Base-by-base conservation (phyloP, 2,329 filamentous ascomycete genomes). In the Colletotrichum graminicola region DNA sequence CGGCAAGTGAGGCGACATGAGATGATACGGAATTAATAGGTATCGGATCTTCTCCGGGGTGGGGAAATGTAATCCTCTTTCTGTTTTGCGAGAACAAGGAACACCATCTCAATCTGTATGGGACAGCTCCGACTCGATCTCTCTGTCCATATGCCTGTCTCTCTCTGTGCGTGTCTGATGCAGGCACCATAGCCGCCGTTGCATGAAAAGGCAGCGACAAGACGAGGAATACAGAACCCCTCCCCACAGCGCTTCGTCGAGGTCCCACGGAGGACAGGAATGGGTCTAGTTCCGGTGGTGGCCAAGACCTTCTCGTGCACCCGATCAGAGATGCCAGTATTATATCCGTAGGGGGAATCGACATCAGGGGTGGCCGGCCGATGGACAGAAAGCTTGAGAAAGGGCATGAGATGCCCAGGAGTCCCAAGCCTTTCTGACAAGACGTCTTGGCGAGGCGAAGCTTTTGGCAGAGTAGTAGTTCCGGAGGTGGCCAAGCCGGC, bases 401-500 rank as follows among this genome's bases (percentile, higher is more conserved):
- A 21, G 23, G 41, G 8, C 61, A 57, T 57, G 55, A n/a, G 26
- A 47, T 63, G 65, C 68, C 59, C 39, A 68, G 65, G 41, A 51
- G 56, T 32, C 36, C 36, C 57, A 62, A 62, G 51, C 43, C 52
- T 67, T 55, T 54, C 45, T 68, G 65, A 63, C 65, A 47, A 32
- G 57, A 34, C 56, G 47, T 51, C 51, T 63, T 23, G 34, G 64
- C 43, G 36, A 68, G 68, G 69, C 64, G 68, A 72, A 74, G 69
- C 47, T 68, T 68, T 69, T 66, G 59, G n/a, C 56, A 73, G 43
- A 66, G 67, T 64, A 18, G 52, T 52, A 74, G 43, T 68, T 39
- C 45, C 63, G 66, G 32, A 55, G 60, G 49, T 61, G 41, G 67
- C 56, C 57, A 73, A 67, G 66, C 59, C 43, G 66, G 60, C 57